phyloP scores from a whole-genome alignment of 2,329 filamentous ascomycete genomes.

The Tolypocladium inflatum region DNA sequence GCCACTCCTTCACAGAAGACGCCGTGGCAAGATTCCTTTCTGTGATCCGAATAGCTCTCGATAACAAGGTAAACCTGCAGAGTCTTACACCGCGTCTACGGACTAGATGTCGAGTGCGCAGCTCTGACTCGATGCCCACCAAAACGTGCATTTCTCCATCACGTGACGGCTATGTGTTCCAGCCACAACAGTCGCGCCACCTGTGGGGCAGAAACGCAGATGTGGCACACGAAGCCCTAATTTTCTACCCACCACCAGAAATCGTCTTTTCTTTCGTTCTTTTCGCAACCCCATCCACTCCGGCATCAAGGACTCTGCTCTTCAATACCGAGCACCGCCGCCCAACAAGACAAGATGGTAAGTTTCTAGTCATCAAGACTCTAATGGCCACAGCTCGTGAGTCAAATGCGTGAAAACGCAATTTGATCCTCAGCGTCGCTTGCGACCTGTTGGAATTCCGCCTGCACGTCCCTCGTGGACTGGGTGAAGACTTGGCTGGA shows the following conservation, averaged over 20 bases:
- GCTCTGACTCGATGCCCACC: background rate
- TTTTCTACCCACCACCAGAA: constrained; percentile 23
- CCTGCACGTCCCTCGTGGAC: constrained; percentile 16
- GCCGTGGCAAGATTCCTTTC: background rate
- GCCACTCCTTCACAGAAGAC: background rate
- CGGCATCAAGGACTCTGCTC: constrained; percentile 23
- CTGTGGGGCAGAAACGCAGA: constrained; percentile 8
- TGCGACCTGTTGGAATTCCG: constrained; percentile 24
- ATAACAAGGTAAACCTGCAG: background rate
- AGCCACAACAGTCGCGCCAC: constrained; percentile 7
- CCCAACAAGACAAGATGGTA: constrained; percentile 31
- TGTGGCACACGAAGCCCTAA: constrained; percentile 24
- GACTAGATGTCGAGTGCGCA: background rate
- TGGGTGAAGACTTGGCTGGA: constrained; percentile 60
- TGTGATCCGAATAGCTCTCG: background rate
- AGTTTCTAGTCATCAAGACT: constrained; percentile 24
- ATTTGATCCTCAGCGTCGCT: constrained; percentile 23
- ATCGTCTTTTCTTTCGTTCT: constrained; percentile 15
- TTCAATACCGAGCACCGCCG: constrained; percentile 24
- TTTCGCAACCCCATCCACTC: constrained; percentile 15
- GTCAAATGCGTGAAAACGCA: constrained; percentile 22
- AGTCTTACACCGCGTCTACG: background rate
- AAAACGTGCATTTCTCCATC: background rate
- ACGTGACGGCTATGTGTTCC: constrained; percentile 1
- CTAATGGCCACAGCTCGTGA: constrained; percentile 29